A percentile compares a stretch with the other conserved stretches of the same genome.
Evolutionary conservation across 306 rosid genomes (phyloP).

Genomic region (Rubus idaeus): DNA sequence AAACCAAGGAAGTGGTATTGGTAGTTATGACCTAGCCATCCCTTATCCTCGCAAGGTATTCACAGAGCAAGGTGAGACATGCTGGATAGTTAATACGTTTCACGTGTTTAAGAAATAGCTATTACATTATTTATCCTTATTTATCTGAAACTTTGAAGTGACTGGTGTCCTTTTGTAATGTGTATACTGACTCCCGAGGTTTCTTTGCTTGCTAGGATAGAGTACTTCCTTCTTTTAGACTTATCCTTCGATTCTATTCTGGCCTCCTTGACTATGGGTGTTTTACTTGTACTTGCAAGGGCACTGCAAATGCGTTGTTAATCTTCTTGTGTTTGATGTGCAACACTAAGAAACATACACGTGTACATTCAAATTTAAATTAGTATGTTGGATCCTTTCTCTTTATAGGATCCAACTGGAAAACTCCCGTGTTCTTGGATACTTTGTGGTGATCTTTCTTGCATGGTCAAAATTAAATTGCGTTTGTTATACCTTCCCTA

Average conservation of each 20-base stretch:
- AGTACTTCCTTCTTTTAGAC: not conserved
- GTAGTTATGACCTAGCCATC: constrained; percentile 54
- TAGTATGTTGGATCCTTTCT: not conserved
- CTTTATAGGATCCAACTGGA: not conserved
- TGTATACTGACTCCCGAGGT: not conserved
- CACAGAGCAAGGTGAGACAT: constrained; percentile 41
- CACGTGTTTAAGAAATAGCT: not conserved
- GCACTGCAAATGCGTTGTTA: not conserved
- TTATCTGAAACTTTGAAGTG: not conserved
- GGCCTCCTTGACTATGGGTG: not conserved
- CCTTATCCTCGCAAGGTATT: constrained; percentile 64
- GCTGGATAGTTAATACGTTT: constrained; percentile 1
- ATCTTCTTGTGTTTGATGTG: not conserved
- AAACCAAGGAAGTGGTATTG: constrained; percentile 32
- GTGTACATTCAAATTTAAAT: not conserved
- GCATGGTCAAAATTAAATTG: not conserved
- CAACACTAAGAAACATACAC: not conserved
- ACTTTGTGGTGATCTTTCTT: not conserved
- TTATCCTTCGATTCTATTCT: not conserved
- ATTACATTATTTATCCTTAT: not conserved
- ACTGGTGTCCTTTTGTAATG: no score
- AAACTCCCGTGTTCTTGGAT: not conserved
- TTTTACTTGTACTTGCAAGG: not conserved
- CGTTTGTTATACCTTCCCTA: not conserved
- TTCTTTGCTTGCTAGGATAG: not conserved